phyloP scores from a whole-genome alignment of 2,329 filamentous ascomycete genomes.

The Aspergillus carbonarius region DNA sequence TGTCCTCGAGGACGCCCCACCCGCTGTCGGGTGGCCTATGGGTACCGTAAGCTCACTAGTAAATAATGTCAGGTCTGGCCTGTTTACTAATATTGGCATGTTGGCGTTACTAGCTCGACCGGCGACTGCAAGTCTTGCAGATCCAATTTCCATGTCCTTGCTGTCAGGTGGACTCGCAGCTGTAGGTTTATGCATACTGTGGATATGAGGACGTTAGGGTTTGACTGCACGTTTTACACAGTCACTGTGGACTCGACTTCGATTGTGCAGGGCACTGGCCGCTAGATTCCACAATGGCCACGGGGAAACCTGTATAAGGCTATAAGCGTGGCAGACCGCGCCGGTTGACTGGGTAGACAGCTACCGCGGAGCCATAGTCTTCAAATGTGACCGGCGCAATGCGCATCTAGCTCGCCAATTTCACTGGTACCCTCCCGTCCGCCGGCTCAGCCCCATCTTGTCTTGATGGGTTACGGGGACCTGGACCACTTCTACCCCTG shows the following conservation, averaged over 20 bases:
- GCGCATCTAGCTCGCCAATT: not conserved
- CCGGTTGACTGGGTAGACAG: not conserved
- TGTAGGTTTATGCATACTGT: conserved; percentile 11
- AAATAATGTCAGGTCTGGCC: not conserved
- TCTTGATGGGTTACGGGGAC: conserved; percentile 14
- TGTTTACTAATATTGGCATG: conserved; percentile 1
- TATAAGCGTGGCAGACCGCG: not conserved
- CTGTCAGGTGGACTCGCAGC: conserved; percentile 12
- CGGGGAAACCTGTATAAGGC: not conserved
- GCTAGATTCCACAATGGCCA: not conserved
- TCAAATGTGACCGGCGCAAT: not conserved
- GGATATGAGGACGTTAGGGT: conserved; percentile 8
- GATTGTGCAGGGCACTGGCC: not conserved
- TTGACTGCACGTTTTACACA: conserved; percentile 10
- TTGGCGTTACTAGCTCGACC: not conserved
- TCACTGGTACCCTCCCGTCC: conserved; percentile 5
- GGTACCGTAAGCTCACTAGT: not conserved
- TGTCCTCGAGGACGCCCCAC: not conserved
- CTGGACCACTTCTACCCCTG: conserved; percentile 17
- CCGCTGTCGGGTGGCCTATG: conserved; percentile 1
- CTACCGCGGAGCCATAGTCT: not conserved
- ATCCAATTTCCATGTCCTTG: conserved; percentile 13
- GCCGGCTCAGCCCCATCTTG: conserved; percentile 12
- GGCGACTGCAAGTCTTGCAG: conserved; percentile 4
- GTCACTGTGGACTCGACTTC: not conserved